Evolutionary conservation across 176 grass and related monocot genomes (phyloP), one percentile per base, ranked within the genome.

Genomic region (Chrysopogon serrulatus): DNA sequence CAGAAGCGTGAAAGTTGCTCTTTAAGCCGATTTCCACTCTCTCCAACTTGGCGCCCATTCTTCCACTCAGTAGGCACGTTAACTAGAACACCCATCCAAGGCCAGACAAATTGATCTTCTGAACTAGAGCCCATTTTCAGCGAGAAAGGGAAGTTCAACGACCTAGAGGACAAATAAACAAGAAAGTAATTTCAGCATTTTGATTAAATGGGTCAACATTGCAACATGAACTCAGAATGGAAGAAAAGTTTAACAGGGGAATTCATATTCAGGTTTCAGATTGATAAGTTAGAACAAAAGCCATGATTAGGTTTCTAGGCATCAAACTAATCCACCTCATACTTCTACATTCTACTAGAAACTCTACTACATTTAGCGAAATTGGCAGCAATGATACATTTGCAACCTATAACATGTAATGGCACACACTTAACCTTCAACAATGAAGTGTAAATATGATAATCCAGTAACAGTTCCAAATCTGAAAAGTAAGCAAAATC

Each of bases 31-130:
- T 83, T 83, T 62, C 81, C 81, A 65, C 81, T 83, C 61, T 83
- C 66, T 27, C 90, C 90, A 65, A 92, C 28, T 17, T 68, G 83
- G 31, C 90, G 77, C 2, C 86, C 90, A 44, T 92, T 43, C 71
- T 88, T 88, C 35, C 54, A 68, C 12, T 85, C 86, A 7, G 86
- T 92, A 31, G 82, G 82, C 48, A 92, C 82, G 19, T 92, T 92
- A 2, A 86, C 82, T 1, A 88, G 71, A 30, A 92, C 61, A 30
- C 86, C 90, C 82, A 82, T 92, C 90, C 86, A 92, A 14, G 81
- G 81, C 39, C 56, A 83, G 30, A 83, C 81, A 47, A 74, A 83
- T 31, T 28, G 81, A 16, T 69, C 66, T 24, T 69, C 66, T 26
- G 67, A 40, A 68, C 66, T 40, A 40, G 66, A 40, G 66, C 66